phyloP scores from a whole-genome alignment of 495 filamentous ascomycete genomes.

The Chaetomium fimeti region DNA sequence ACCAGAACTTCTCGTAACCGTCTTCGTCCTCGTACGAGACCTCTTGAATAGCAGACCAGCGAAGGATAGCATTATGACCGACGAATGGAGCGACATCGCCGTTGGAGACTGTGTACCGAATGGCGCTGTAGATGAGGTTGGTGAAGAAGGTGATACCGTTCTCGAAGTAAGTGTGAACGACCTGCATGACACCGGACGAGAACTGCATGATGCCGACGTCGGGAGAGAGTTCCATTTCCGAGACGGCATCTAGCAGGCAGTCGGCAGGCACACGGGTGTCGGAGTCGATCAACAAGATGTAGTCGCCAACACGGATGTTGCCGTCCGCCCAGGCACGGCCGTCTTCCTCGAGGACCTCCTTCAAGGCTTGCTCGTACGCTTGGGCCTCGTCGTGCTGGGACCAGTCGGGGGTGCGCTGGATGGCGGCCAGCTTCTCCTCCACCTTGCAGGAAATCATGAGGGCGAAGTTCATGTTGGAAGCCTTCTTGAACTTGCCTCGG shows the following conservation, averaged over 20 bases:
- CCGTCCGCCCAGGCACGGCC: slow-evolving; percentile 77
- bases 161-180: slow-evolving; percentile 69
- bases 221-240: slow-evolving; percentile 76
- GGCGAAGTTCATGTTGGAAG: slow-evolving; percentile 82
- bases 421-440: slow-evolving; percentile 61
- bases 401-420: slow-evolving; percentile 61
- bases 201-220: slow-evolving; percentile 82
- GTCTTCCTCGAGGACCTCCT: slow-evolving; percentile 66
- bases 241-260: slow-evolving; percentile 73
- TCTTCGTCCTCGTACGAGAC: slow-evolving; percentile 67
- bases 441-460: slow-evolving; percentile 73
- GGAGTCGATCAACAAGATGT: slow-evolving; percentile 73
- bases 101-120: slow-evolving; percentile 74
- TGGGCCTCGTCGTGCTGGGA: slow-evolving; percentile 66
- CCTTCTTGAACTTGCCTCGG: slow-evolving; percentile 70
- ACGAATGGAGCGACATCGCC: slow-evolving; percentile 81
- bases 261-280: slow-evolving; percentile 74
- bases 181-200: slow-evolving; percentile 80
- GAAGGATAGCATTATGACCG: slow-evolving; percentile 75
- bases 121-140: slow-evolving; percentile 76
- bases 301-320: slow-evolving; percentile 76
- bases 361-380: slow-evolving; percentile 65
- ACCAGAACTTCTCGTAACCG: slow-evolving; percentile 79
- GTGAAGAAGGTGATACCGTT: slow-evolving; percentile 84
- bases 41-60: slow-evolving; percentile 76